Evolutionary conservation across 305 asterid genomes (phyloP).

Genomic region (Fraxinus paxiana): DNA sequence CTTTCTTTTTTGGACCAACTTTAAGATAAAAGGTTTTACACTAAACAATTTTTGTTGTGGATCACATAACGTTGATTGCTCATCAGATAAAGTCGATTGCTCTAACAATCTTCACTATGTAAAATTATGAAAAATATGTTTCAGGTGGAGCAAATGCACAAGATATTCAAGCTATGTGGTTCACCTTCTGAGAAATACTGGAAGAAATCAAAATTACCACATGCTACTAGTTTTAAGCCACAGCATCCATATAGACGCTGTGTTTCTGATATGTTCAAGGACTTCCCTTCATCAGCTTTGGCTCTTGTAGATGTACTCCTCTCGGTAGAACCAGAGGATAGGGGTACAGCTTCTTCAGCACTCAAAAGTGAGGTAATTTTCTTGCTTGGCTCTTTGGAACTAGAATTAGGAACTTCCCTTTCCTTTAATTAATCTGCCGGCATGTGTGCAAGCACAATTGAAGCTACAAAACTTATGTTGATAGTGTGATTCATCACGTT

Average conservation of each 20-base stretch:
- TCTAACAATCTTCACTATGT: neutral
- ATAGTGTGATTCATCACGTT: neutral
- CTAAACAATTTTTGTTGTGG: neutral
- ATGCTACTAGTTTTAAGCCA: slow-evolving; percentile 66
- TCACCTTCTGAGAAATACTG: slow-evolving; percentile 77
- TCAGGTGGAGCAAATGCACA: slow-evolving; percentile 91
- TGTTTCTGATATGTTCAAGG: slow-evolving; percentile 58
- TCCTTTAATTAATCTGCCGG: neutral
- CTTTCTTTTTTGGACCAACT: neutral
- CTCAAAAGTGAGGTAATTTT: slow-evolving; percentile 57
- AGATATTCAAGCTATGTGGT: slow-evolving; percentile 88
- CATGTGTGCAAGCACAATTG: neutral
- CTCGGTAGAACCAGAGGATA: slow-evolving; percentile 64
- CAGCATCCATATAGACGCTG: slow-evolving; percentile 54
- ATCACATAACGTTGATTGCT: neutral
- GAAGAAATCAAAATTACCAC: slow-evolving; percentile 60
- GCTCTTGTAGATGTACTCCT: slow-evolving; percentile 62
- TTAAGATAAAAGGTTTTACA: neutral
- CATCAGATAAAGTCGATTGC: neutral
- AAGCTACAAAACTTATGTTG: neutral
- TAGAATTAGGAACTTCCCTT: neutral
- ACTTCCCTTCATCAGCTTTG: slow-evolving; percentile 68
- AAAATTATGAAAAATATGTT: slow-evolving; percentile 1
- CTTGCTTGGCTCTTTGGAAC: neutral
- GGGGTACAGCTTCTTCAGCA: slow-evolving; percentile 67